Conservation (phyloP, 495 filamentous ascomycete genomes). For the Diplogelasinospora grovesii region DNA sequence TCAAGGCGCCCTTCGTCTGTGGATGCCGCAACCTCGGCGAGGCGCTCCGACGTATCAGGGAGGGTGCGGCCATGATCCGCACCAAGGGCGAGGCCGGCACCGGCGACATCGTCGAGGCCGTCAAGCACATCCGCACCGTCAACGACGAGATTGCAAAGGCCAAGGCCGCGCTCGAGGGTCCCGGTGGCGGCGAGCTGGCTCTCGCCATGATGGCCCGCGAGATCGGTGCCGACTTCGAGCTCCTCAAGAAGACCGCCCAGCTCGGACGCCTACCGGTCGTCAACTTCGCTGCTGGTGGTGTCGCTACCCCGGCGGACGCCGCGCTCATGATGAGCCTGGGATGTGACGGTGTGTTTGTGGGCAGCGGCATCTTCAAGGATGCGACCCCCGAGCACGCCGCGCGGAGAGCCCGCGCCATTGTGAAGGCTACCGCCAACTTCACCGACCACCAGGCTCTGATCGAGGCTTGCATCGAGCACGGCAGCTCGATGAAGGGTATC, state of each 20-base stretch:
- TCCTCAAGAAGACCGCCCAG: slow-evolving; percentile 80
- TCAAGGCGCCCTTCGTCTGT: slow-evolving; percentile 88
- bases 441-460: slow-evolving; percentile 82
- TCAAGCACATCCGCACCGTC: slow-evolving; percentile 91
- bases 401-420: slow-evolving; percentile 85
- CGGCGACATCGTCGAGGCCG: slow-evolving; percentile 96
- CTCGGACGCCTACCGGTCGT: slow-evolving; percentile 88
- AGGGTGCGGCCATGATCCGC: slow-evolving; percentile 97
- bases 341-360: slow-evolving; percentile 97
- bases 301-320: slow-evolving; percentile 94
- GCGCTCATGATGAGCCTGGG: slow-evolving; percentile 99
- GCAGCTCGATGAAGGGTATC: slow-evolving; percentile 94
- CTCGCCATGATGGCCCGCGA: slow-evolving; percentile 74
- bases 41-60: slow-evolving; percentile 82
- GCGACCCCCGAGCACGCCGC: slow-evolving; percentile 66
- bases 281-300: slow-evolving; percentile 96
- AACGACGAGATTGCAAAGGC: slow-evolving; percentile 76
- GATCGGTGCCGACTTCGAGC: slow-evolving; percentile 63
- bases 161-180: slow-evolving; percentile 48
- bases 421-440: slow-evolving; percentile 86
- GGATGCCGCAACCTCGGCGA: slow-evolving; percentile 94
- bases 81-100: slow-evolving; percentile 98
- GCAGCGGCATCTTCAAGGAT: slow-evolving; percentile 90
- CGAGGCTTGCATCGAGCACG: slow-evolving; percentile 77
- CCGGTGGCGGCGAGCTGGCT: slow-evolving; percentile 60